Evolutionary conservation across 108 stramenopile species (phyloP).

Genomic region (Cylindrotheca closterium): DNA sequence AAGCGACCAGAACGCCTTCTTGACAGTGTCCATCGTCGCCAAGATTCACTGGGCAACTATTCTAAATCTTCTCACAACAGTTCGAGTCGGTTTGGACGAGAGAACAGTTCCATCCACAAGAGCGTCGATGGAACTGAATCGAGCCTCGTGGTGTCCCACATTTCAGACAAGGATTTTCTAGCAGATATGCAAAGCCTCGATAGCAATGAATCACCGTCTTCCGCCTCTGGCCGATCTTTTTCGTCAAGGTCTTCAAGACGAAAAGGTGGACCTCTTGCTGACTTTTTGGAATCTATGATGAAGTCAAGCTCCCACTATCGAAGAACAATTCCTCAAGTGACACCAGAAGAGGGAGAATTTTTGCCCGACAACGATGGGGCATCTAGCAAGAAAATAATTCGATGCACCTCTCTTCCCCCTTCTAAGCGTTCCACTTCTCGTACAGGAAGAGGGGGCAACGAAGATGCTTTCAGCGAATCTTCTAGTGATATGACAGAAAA

Average conservation of each 20-base stretch:
- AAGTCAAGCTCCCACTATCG: not conserved
- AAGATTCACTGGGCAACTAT: too few species aligned
- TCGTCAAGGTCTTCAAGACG: slow-evolving; percentile 1
- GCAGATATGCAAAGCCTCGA: not conserved
- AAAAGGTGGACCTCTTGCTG: slow-evolving; percentile 12
- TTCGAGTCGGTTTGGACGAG: too few species aligned
- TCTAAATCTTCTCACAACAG: not conserved
- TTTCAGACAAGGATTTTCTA: not conserved
- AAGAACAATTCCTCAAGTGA: slow-evolving; percentile 4
- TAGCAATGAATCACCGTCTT: not conserved
- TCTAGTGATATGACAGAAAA: not conserved
- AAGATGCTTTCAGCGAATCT: not conserved
- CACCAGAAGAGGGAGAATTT: slow-evolving; percentile 16
- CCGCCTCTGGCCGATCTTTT: not conserved
- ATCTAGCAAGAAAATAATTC: not conserved
- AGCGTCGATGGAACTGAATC: not conserved
- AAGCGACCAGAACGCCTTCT: not conserved
- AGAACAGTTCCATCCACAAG: too few species aligned
- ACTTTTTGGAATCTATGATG: slow-evolving; percentile 23
- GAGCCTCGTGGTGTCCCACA: not conserved
- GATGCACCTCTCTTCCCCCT: not conserved
- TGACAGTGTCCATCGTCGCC: too few species aligned
- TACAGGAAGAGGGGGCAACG: not conserved
- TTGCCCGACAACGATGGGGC: not conserved
- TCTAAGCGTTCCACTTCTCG: not conserved